A percentile compares a stretch with the other conserved stretches of the same genome.
phyloP scores from a whole-genome alignment of 2,329 filamentous ascomycete genomes.

The Colletotrichum australisinense region DNA sequence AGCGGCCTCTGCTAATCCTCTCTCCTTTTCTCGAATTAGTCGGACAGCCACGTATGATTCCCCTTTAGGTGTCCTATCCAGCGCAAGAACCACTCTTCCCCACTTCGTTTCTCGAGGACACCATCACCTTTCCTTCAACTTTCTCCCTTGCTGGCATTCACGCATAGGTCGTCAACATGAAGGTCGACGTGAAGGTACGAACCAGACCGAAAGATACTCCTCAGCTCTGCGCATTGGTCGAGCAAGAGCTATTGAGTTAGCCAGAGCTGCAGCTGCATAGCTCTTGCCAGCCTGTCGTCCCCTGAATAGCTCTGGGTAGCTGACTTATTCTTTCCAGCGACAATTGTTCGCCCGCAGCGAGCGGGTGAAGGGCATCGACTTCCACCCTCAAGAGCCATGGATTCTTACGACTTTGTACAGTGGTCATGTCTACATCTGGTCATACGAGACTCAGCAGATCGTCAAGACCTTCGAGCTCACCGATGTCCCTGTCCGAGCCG shows the following conservation, averaged over 20 bases:
- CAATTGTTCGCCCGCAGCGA: conserved; percentile 81
- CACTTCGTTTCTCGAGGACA: conserved; percentile 33
- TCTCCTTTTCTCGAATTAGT: neutral
- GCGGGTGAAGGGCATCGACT: conserved; percentile 97
- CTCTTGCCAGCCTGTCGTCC: conserved; percentile 12
- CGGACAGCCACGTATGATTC: conserved; percentile 23
- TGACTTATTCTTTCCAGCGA: conserved; percentile 46
- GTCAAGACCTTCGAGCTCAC: conserved; percentile 99
- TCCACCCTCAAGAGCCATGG: conserved; percentile 97
- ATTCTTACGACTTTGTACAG: conserved; percentile 91
- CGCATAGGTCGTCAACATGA: conserved; percentile 31
- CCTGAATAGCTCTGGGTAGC: conserved; percentile 19
- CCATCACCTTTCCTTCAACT: conserved; percentile 20
- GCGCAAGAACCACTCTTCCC: conserved; percentile 21
- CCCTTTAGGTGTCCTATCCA: conserved; percentile 11
- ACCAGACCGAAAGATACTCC: neutral
- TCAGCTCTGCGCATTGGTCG: neutral
- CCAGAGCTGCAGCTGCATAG: conserved; percentile 9
- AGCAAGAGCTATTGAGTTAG: neutral
- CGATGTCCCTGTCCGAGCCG: conserved; percentile 96
- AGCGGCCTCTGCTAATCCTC: conserved; percentile 10
- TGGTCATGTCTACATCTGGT: conserved; percentile 99
- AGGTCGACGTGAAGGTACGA: conserved; percentile 37
- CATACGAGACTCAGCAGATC: conserved; percentile 94
- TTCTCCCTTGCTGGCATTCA: conserved; percentile 30